These are phyloP conservation scores for Prunella vulgaris DNA, from an alignment of 257 asterid genomes.

Conservation along the genomic window DNA sequence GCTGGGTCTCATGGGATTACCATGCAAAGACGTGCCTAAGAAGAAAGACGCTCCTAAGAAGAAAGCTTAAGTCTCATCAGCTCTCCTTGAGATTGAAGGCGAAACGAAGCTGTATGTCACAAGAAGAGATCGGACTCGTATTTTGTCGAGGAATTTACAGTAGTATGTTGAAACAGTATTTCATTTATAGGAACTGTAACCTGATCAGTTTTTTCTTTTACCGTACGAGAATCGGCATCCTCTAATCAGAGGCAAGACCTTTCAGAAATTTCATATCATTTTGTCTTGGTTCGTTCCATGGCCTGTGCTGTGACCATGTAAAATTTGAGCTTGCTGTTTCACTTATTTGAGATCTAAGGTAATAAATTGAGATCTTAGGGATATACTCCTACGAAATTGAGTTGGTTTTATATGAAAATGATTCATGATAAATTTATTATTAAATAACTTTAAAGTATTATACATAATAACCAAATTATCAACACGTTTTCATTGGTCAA, in stretches of 20 bases:
- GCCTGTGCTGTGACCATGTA: background rate
- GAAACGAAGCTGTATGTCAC: slow-evolving; percentile 15
- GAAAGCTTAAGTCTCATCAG: slow-evolving; percentile 78
- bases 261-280: background rate
- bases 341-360: no score
- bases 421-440: no score
- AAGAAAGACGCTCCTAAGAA: slow-evolving; percentile 58
- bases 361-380: no score
- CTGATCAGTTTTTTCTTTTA: background rate
- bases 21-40: slow-evolving; percentile 64
- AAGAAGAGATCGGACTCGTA: slow-evolving; percentile 31
- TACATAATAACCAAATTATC: no score
- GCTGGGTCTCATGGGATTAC: slow-evolving; percentile 93
- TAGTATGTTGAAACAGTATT: slow-evolving; percentile 2
- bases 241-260: background rate
- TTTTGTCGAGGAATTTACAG: background rate
- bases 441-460: no score
- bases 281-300: background rate
- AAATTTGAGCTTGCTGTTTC: background rate
- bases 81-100: slow-evolving; percentile 17
- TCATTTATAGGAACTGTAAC: background rate
- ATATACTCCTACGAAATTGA: no score
- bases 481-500: no score
- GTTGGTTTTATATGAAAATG: no score
- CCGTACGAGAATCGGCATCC: background rate